These are phyloP conservation scores for Pseudodiploospora longispora DNA, from an alignment of 2,329 filamentous ascomycete genomes.

Conservation along the genomic window DNA sequence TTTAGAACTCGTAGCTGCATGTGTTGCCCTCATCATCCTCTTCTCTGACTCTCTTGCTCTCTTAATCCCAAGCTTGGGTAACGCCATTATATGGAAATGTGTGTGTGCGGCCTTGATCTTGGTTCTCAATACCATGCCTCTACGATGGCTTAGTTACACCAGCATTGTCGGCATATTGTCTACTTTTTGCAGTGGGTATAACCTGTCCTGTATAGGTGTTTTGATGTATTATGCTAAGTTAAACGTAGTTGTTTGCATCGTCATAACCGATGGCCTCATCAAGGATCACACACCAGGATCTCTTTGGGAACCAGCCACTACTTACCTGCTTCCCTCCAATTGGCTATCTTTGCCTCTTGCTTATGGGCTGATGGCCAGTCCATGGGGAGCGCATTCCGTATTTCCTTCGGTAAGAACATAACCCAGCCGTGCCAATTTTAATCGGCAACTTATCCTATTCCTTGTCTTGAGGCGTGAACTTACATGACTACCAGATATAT, in stretches of 20 bases:
- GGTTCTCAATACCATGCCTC: conserved; percentile 75
- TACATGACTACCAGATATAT: conserved; percentile 38
- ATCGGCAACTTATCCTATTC: not conserved
- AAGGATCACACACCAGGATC: conserved; percentile 77
- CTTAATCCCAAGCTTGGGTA: conserved; percentile 61
- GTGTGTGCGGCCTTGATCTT: conserved; percentile 71
- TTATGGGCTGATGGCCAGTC: conserved; percentile 81
- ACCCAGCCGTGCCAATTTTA: not conserved
- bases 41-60: conserved; percentile 84
- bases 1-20: conserved; percentile 77
- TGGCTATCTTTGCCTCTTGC: conserved; percentile 83
- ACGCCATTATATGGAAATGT: conserved; percentile 71
- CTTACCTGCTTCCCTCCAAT: conserved; percentile 74
- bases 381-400: conserved; percentile 55
- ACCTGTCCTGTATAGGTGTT: not conserved
- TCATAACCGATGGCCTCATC: conserved; percentile 77
- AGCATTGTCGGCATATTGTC: conserved; percentile 89
- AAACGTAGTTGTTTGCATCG: conserved; percentile 64
- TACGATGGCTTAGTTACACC: conserved; percentile 79
- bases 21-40: conserved; percentile 83
- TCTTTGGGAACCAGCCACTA: conserved; percentile 68
- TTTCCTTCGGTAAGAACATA: conserved; percentile 63
- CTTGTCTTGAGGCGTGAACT: not conserved
- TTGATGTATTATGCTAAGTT: conserved; percentile 3
- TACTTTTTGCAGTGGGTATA: conserved; percentile 71